Evolutionary conservation across 2,329 filamentous ascomycete genomes (phyloP).

Genomic region (Neofusicoccum umdonicola): DNA sequence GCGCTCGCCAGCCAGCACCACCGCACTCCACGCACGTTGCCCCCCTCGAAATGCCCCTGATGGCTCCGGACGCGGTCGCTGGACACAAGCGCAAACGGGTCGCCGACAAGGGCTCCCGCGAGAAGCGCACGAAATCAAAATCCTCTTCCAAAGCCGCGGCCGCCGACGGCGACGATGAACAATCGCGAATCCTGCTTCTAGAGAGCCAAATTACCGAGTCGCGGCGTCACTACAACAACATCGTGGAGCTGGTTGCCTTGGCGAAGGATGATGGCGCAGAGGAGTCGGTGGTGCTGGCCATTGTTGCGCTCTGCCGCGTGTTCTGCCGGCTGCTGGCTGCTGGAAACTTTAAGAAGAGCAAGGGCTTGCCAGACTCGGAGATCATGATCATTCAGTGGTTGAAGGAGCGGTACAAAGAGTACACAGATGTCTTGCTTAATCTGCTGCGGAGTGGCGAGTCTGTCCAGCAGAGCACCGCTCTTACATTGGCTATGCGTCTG

Average conservation of each 20-base stretch:
- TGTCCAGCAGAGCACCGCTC: constrained; percentile 63
- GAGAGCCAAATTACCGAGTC: constrained; percentile 82
- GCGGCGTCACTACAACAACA: constrained; percentile 89
- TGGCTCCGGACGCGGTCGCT: constrained; percentile 26
- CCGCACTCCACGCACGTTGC: neutral
- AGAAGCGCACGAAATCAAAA: constrained; percentile 40
- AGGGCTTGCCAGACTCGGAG: constrained; percentile 69
- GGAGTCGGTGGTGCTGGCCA: constrained; percentile 64
- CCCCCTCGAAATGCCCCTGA: constrained; percentile 35
- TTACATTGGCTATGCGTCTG: constrained; percentile 79
- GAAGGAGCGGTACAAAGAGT: constrained; percentile 70
- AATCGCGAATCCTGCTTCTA: constrained; percentile 68
- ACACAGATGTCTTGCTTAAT: constrained; percentile 57
- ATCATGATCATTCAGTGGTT: constrained; percentile 74
- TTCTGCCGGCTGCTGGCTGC: constrained; percentile 78
- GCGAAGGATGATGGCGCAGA: constrained; percentile 48
- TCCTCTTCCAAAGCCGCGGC: constrained; percentile 30
- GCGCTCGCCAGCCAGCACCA: neutral
- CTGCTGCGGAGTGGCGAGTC: constrained; percentile 62
- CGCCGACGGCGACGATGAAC: constrained; percentile 47
- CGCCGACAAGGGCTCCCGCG: constrained; percentile 29
- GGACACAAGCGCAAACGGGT: constrained; percentile 46
- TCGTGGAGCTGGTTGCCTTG: constrained; percentile 67
- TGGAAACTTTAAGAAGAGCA: constrained; percentile 66
- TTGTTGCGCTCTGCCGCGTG: constrained; percentile 79